Evolutionary conservation across 345 rosid genomes (phyloP), one percentile per base, ranked within the genome.

Genomic region (Bruguiera gymnorhiza): DNA sequence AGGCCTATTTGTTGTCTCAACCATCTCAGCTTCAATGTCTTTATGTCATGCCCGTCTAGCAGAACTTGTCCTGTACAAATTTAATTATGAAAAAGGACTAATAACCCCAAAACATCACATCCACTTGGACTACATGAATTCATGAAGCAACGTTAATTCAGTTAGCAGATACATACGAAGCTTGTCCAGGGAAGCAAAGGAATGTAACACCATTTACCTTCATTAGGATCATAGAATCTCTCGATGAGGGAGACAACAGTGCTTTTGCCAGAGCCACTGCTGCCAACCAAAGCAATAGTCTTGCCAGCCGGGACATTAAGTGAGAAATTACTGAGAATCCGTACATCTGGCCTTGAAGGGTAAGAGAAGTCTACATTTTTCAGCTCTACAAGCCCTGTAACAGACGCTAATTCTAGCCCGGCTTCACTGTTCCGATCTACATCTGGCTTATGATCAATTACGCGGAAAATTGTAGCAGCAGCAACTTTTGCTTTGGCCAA

Each of bases 221-320:
- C 83, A 68, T 68, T 76, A 46, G 98, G 98, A 78, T 94, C 97
- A 34, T 94, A 94, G 79, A 94, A 94, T 81, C 98, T 80, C 78
- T 94, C 98, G 23, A 94, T 94, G 67, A 94, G 91, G 37, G 98
- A 87, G 39, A 94, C 98, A 24, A 91, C 95, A 0, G 98, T 94
- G 82, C 98, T 94, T 82, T 94, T 94, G 21, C 98, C 98, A 6
- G 98, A 94, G 74, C 98, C 98, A 29, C 98, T 94, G 82, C 97
- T 94, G 56, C 98, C 98, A 18, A 91, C 98, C 80, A 94, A 83
- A 77, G 98, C 98, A 56, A 94, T 89, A 37, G 97, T 94, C 79
- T 88, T 94, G 29, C 97, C 98, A 2, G 98, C 95, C 0, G 98
- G 95, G 69, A 94, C 98, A 32, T 74, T 85, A n/a, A 94, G 88